phyloP scores from a whole-genome alignment of 495 filamentous ascomycete genomes.

The Penicillium antarcticum region DNA sequence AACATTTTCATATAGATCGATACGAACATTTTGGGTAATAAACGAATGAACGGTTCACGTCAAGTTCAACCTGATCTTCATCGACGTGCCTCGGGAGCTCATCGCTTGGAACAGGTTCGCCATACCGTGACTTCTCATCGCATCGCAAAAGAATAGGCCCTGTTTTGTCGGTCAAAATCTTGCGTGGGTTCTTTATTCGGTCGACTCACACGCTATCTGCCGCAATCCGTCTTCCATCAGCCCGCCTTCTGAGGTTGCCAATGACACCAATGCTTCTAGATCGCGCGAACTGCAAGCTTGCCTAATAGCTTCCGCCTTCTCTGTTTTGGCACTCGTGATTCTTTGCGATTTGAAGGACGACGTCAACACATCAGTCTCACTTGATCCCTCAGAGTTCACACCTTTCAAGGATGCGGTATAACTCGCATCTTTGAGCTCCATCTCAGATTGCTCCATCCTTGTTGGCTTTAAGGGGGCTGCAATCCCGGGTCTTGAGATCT shows the following conservation, averaged over 20 bases:
- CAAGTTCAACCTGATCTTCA: slow-evolving; percentile 83
- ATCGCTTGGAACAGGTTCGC: slow-evolving; percentile 42
- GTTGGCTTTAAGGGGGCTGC: no score
- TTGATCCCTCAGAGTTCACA: neutral
- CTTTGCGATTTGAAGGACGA: neutral
- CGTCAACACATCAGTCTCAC: neutral
- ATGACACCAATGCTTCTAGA: slow-evolving; percentile 55
- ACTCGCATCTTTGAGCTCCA: neutral
- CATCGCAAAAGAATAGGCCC: slow-evolving; percentile 80
- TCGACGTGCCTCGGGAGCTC: slow-evolving; percentile 67
- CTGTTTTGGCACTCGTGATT: slow-evolving; percentile 2
- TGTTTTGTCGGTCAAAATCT: slow-evolving; percentile 27
- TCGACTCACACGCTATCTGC: slow-evolving; percentile 74
- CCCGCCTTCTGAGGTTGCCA: slow-evolving; percentile 72
- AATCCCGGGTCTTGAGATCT: no score
- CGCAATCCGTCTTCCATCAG: slow-evolving; percentile 79
- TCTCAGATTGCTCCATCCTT: neutral
- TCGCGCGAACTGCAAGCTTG: slow-evolving; percentile 66
- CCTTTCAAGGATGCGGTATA: no score
- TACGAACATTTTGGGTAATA: slow-evolving; percentile 82
- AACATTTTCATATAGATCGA: neutral
- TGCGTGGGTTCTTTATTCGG: neutral
- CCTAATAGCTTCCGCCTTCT: slow-evolving; percentile 50
- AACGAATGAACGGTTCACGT: slow-evolving; percentile 94
- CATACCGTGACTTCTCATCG: slow-evolving; percentile 15